These are phyloP conservation scores for Alternaria longipes DNA, from an alignment of 2,329 filamentous ascomycete genomes.

Conservation along the genomic window DNA sequence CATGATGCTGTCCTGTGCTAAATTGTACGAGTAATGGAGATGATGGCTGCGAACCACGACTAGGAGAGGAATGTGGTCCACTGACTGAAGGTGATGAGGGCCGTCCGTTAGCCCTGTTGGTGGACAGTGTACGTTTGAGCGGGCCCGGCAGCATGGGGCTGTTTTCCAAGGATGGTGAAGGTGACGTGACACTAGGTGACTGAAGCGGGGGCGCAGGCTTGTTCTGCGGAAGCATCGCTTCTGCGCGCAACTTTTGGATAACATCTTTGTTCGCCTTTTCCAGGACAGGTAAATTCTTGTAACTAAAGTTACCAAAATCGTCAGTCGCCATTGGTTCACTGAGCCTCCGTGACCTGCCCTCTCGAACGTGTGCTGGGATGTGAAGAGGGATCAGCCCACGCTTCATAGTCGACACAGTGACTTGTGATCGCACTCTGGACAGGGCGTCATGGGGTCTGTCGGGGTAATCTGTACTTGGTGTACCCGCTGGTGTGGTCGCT, in stretches of 20 bases:
- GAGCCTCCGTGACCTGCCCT: slow-evolving; percentile 83
- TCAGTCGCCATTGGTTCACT: slow-evolving; percentile 90
- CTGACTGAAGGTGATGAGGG: slow-evolving; percentile 87
- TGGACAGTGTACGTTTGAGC: slow-evolving; percentile 82
- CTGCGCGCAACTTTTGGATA: slow-evolving; percentile 92
- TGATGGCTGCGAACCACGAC: slow-evolving; percentile 81
- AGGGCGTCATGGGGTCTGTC: slow-evolving; percentile 95
- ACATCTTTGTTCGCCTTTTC: slow-evolving; percentile 99
- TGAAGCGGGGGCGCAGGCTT: slow-evolving; percentile 56
- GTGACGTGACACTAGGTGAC: slow-evolving; percentile 59
- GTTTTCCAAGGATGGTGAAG: slow-evolving; percentile 77
- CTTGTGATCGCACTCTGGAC: slow-evolving; percentile 86
- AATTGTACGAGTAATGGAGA: slow-evolving; percentile 97
- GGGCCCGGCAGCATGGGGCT: slow-evolving; percentile 84
- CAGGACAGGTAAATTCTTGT: slow-evolving; percentile 95
- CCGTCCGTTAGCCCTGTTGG: slow-evolving; percentile 74
- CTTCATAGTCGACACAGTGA: slow-evolving; percentile 82
- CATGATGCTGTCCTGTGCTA: slow-evolving; percentile 81
- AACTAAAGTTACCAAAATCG: slow-evolving; percentile 95
- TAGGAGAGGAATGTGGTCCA: slow-evolving; percentile 87
- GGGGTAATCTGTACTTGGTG: slow-evolving; percentile 77
- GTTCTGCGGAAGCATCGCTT: slow-evolving; percentile 78
- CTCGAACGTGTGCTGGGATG: slow-evolving; percentile 94
- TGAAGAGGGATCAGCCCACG: slow-evolving; percentile 93
- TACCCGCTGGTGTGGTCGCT: slow-evolving; percentile 73